Evolutionary conservation across 148 eudicot species (phyloP).

Genomic region (Rhododendron vialii): DNA sequence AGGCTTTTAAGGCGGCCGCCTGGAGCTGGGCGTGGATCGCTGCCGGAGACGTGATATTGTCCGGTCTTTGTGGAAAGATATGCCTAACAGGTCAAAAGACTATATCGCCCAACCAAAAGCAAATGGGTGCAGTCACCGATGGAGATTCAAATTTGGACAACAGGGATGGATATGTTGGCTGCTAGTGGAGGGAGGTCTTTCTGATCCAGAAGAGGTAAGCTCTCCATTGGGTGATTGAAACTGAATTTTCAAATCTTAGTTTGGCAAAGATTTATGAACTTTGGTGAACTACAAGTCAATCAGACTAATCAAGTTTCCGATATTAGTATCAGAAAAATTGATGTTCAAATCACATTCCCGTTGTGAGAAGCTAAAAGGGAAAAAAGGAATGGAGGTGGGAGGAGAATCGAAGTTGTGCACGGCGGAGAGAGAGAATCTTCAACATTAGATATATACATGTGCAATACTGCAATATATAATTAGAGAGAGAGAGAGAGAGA

Average conservation of each 20-base stretch:
- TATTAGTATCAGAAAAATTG: background rate
- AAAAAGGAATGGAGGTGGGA: no score
- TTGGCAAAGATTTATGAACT: background rate
- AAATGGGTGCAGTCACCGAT: conserved; percentile 81
- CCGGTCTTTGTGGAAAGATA: conserved; percentile 75
- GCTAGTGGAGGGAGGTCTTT: conserved; percentile 86
- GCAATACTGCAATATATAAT: no score
- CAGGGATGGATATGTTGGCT: conserved; percentile 76
- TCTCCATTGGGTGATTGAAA: background rate
- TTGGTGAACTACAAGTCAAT: background rate
- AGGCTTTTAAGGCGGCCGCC: background rate
- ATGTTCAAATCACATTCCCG: background rate
- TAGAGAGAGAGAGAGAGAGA: no score
- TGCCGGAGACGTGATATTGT: conserved; percentile 66
- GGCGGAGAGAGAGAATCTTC: no score
- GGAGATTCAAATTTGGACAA: conserved; percentile 91
- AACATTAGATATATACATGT: no score
- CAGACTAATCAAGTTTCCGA: no score
- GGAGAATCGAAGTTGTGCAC: no score
- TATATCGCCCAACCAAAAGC: conserved; percentile 82
- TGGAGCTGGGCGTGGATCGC: conserved; percentile 15
- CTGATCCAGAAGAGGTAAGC: conserved; percentile 88
- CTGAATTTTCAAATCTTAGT: background rate
- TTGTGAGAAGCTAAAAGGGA: background rate
- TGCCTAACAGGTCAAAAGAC: conserved; percentile 79